Base-by-base conservation (phyloP, 192 early-diverging fungal species). In the Haplosporangium gracile region DNA sequence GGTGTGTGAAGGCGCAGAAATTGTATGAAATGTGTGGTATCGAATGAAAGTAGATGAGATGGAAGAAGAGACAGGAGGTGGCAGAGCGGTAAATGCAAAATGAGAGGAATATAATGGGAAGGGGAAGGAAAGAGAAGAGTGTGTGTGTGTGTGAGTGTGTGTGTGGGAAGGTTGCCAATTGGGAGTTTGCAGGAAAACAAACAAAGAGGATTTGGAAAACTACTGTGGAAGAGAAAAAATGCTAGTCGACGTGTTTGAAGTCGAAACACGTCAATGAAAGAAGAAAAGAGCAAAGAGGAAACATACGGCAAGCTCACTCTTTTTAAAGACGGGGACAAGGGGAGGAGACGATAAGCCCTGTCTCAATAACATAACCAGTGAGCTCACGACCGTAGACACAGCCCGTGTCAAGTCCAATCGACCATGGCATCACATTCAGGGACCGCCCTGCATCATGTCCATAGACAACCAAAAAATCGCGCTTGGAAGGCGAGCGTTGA, bases 301-400 rank as follows among this genome's bases (percentile, higher is more conserved):
- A 10, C 47, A 51, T 51, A 22, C 18, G 49, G 15, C 15, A 22
- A 51, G 18, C 18, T 5, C 49, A 16, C 2, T 51, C 76, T 24
- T 18, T 40, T 72, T 49, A 79, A 8, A 39, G 8, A 20, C 53
- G 36, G 16, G 83, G 42, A 32, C 83, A 85, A 39, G 68, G 36
- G 18, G 74, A 75, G 1, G 79, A 81, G 8, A 60, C 10, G 47
- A 81, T 81, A 24, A 63, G 38, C 6, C 84, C 84, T 15, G 84
- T 81, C 53, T 86, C 84, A 22, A 81, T 65, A 24, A 86, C 79
- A 70, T 86, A 86, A 3, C 79, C 94, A 1, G 94, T 94, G 74
- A 96, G 76, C 55, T 90, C 57, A 8, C 91, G 83, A 20, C 94
- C 94, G 76, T 94, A 91, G 10, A 95, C 94, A 75, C 95, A 96